Conservation (phyloP, 1,284 basidiomycete species). For the Cutaneotrichosporon cavernicola region DNA sequence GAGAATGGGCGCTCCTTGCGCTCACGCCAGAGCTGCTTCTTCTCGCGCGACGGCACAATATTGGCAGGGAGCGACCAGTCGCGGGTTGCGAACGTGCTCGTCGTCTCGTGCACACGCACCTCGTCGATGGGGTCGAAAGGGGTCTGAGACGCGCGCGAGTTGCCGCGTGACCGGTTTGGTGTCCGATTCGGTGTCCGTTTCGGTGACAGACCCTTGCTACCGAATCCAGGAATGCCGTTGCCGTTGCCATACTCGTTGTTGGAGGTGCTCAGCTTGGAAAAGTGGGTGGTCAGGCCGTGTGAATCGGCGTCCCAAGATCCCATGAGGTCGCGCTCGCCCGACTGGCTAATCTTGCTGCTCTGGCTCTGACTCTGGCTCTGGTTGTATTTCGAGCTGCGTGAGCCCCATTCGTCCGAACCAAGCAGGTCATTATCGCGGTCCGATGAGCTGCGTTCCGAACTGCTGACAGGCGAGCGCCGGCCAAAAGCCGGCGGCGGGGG, state of each 20-base stretch:
- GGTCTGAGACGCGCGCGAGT: constrained; percentile 3
- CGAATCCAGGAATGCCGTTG: background rate
- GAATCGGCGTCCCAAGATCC: constrained; percentile 40
- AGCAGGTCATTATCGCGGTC: constrained; percentile 2
- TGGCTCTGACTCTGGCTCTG: constrained; percentile 22
- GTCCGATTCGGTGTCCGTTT: background rate
- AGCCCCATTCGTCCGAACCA: constrained; percentile 8
- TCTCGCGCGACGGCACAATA: constrained; percentile 1
- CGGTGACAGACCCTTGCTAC: constrained; percentile 5
- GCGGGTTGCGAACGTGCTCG: constrained; percentile 14
- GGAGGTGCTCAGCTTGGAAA: constrained; percentile 24
- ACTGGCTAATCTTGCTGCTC: background rate
- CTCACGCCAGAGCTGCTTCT: constrained; percentile 12
- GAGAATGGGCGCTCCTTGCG: constrained; percentile 18
- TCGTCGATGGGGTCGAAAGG: constrained; percentile 22
- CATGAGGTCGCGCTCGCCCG: constrained; percentile 30
- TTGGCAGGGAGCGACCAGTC: constrained; percentile 18
- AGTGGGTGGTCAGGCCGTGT: constrained; percentile 38
- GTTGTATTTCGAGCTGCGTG: constrained; percentile 24
- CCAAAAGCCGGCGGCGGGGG: constrained; percentile 10
- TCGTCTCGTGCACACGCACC: constrained; percentile 18
- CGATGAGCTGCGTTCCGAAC: constrained; percentile 4
- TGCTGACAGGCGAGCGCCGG: constrained; percentile 12
- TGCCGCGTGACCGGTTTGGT: constrained; percentile 1
- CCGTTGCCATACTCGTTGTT: constrained; percentile 8